phyloP scores from a whole-genome alignment of 768 basidiomycete species.

The Hericium rajendrae region DNA sequence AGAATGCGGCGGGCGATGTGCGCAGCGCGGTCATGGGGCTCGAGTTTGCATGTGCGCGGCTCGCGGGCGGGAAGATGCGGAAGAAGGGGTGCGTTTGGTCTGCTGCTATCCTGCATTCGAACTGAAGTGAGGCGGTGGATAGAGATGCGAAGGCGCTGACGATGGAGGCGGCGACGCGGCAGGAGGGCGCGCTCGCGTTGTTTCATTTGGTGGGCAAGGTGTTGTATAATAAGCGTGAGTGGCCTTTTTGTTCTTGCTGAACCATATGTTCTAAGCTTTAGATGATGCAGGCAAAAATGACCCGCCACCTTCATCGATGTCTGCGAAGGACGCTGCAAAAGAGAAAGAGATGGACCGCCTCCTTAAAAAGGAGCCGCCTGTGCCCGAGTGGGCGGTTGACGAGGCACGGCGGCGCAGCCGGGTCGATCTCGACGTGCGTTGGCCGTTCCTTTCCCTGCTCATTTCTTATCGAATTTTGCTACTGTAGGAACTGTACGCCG shows the following conservation, averaged over 20 bases:
- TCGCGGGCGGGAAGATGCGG: slow-evolving; percentile 22
- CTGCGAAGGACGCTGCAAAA: slow-evolving; percentile 52
- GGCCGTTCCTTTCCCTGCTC: not conserved
- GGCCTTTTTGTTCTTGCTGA: not conserved
- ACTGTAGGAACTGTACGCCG: slow-evolving; percentile 58
- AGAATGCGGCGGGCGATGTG: slow-evolving; percentile 83
- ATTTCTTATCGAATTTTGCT: not conserved
- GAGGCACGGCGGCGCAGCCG: slow-evolving; percentile 62
- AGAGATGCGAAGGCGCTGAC: not conserved
- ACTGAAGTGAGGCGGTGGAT: no score
- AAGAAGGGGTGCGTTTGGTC: slow-evolving; percentile 7
- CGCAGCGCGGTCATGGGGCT: slow-evolving; percentile 89
- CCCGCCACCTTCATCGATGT: slow-evolving; percentile 41
- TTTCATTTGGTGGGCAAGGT: slow-evolving; percentile 94
- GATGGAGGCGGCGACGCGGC: slow-evolving; percentile 66
- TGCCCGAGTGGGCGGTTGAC: slow-evolving; percentile 49
- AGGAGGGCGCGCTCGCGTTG: slow-evolving; percentile 79
- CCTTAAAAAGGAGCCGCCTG: slow-evolving; percentile 41
- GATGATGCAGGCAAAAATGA: slow-evolving; percentile 61
- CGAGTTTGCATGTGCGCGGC: slow-evolving; percentile 66
- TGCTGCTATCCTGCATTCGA: no score
- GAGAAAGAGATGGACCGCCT: slow-evolving; percentile 47
- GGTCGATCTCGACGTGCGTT: slow-evolving; percentile 64
- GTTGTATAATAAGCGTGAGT: slow-evolving; percentile 87
- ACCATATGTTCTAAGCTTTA: not conserved